These are phyloP conservation scores for Fusarium sp. DNA, from an alignment of 2,329 filamentous ascomycete species.

Conservation along the genomic window DNA sequence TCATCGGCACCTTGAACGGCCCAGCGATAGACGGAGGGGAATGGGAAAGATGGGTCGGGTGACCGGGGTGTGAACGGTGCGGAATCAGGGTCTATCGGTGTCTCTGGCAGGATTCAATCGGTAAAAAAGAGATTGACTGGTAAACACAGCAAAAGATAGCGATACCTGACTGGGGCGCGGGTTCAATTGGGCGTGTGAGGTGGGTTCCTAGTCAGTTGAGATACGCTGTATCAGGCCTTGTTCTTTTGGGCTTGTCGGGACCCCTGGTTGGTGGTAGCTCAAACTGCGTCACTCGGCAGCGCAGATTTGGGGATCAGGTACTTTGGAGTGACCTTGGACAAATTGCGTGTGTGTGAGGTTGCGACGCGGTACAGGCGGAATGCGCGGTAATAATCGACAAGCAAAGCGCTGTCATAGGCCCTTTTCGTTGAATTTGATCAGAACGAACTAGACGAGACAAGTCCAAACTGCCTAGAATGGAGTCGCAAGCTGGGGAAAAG, in stretches of 20 bases:
- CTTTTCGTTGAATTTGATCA: constrained; percentile 9
- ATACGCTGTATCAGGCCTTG: constrained; percentile 6
- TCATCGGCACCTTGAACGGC: constrained; percentile 45
- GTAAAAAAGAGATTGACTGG: constrained; percentile 4
- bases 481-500: constrained; percentile 29
- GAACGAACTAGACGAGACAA: constrained; percentile 10
- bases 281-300: constrained; percentile 36
- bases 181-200: constrained; percentile 28
- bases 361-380: constrained; percentile 29
- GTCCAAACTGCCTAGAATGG: constrained; percentile 3
- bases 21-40: constrained; percentile 40
- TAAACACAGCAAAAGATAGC: constrained; percentile 21
- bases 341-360: constrained; percentile 12
- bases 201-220: constrained; percentile 33
- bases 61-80: constrained; percentile 38
- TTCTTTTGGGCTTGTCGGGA: constrained; percentile 28
- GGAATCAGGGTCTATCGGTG: constrained; percentile 37
- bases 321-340: constrained; percentile 38
- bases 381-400: constrained; percentile 24
- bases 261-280: constrained; percentile 36
- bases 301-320: constrained; percentile 38
- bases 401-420: constrained; percentile 4
- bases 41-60: constrained; percentile 46
- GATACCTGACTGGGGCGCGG: constrained; percentile 24
- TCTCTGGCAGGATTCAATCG: constrained; percentile 25